Base-by-base conservation (phyloP, 208 protist genomes). In the Wallacemonas sp. region DNA sequence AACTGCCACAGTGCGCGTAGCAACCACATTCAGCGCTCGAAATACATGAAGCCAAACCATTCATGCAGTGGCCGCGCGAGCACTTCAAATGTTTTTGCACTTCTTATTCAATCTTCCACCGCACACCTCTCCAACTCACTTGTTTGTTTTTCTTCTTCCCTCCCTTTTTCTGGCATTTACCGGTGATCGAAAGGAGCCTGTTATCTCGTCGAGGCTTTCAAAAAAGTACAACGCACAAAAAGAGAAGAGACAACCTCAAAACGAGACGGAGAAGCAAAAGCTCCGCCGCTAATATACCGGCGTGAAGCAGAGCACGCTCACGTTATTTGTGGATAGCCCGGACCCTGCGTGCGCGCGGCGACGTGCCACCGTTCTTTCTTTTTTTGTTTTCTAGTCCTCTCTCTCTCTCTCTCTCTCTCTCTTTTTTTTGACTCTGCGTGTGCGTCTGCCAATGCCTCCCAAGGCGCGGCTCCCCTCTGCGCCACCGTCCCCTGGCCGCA, bases 361-460 rank as follows among this genome's bases (percentile, higher is more conserved):
- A n/a, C n/a, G n/a, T n/a, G n/a, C n/a, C n/a, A n/a, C n/a, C n/a
- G n/a, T n/a, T n/a, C n/a, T n/a, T n/a, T n/a, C n/a, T n/a, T n/a
- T n/a, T n/a, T n/a, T n/a, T n/a, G n/a, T n/a, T n/a, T n/a, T n/a
- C n/a, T 41, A 0, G 36, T 0, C 36, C 7, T 55, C 26, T 7
- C 23, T 32, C 48, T 55, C 48, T 55, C 48, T 55, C 26, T 55
- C 48, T 55, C 55, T 61, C 33, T 45, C 18, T 29, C 55, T 61
- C 0, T 61, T 42, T 42, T 42, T 22, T 44, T 25, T 22, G 8
- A 22, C 8, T 12, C 33, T 61, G 11, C 38, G 0, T 28, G 10
- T 16, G n/a, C 38, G 28, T 31, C 10, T 26, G 39, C 16, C 10
- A 7, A 77, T 76, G 66, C 66, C 65, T 20, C 59, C 72, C 8